phyloP scores from a whole-genome alignment of 257 asterid species.

The Solanum etuberosum region DNA sequence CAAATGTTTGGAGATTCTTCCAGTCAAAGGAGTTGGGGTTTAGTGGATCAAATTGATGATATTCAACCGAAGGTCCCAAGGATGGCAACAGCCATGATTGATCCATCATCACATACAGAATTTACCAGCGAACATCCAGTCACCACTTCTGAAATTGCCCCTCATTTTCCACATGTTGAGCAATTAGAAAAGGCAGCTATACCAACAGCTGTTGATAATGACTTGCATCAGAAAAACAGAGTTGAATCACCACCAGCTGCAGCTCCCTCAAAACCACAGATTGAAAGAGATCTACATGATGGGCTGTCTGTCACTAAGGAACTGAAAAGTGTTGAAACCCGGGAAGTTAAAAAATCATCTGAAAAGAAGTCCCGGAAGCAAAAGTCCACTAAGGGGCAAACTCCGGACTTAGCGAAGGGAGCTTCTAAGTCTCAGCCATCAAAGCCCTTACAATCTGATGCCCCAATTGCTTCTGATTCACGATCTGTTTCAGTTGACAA shows the following conservation, averaged over 20 bases:
- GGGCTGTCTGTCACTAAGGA: constrained; percentile 39
- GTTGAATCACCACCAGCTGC: constrained; percentile 14
- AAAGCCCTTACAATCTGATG: constrained; percentile 33
- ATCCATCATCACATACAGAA: constrained; percentile 15
- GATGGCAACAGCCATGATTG: constrained; percentile 11
- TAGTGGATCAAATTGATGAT: constrained; percentile 30
- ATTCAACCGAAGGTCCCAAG: constrained; percentile 13
- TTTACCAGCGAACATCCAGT: constrained; percentile 3
- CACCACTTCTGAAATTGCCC: constrained; percentile 13
- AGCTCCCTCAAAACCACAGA: constrained; percentile 16
- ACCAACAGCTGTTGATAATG: constrained; percentile 9
- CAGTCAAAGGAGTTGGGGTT: constrained; percentile 29
- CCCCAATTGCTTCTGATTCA: constrained; percentile 10
- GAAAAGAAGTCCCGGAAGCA: constrained; percentile 89
- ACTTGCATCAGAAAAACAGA: constrained; percentile 11
- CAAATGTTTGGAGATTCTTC: constrained; percentile 20
- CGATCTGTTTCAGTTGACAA: constrained; percentile 17
- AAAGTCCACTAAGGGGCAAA: constrained; percentile 51
- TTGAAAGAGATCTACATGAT: constrained; percentile 19
- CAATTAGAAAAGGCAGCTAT: constrained; percentile 18
- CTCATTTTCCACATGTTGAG: constrained; percentile 19
- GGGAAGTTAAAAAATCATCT: constrained; percentile 43
- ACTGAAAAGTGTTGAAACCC: constrained; percentile 32
- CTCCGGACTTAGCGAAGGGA: constrained; percentile 32
- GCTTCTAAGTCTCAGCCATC: constrained; percentile 35